Evolutionary conservation across 768 basidiomycete genomes (phyloP), one percentile per base, ranked within the genome.

Genomic region (Dictyophora rubrovolvata): DNA sequence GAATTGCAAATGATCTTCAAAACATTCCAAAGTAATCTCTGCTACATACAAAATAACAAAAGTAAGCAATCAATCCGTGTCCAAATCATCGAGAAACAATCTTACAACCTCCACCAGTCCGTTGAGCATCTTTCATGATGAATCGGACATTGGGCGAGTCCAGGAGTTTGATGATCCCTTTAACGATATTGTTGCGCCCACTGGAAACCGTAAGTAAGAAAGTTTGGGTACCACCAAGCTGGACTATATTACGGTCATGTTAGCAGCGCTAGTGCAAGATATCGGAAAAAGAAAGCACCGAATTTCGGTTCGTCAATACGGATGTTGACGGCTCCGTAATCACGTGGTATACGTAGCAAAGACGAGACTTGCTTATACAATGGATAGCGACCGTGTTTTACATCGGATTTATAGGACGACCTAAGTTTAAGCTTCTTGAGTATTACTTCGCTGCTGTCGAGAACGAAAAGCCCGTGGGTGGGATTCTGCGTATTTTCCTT

Each of bases 151-250:
- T 80, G 14, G 79, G 79, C 42, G 83, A 77, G 2, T 81, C 75
- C 18, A 75, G 71, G 20, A 90, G 70, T 53, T 74, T 79, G 48
- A 91, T 63, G 9, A 71, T 76, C 14, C 80, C 79, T 60, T 74
- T 75, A 5, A 72, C 68, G n/a, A 89, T 65, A 21, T 79, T 70
- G 65, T 93, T 93, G 47, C 86, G 77, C 11, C 90, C 86, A 11
- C 84, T 82, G 16, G 75, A 79, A n/a, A 93, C 54, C 2, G 73
- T 71, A 33, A 89, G 70, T 59, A 79, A 73, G 17, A 89, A 69
- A 22, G 70, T 76, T 12, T 84, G 74, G 11, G 77, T 71, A 60
- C 75, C 74, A 23, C 85, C 87, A 16, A 90, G 80, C 67, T 84
- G 79, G 61, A 88, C 89, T 90, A 55, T 8, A 51, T 23, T 62